Conservation (phyloP, 768 basidiomycete genomes). For the Nidularia pulvinata region DNA sequence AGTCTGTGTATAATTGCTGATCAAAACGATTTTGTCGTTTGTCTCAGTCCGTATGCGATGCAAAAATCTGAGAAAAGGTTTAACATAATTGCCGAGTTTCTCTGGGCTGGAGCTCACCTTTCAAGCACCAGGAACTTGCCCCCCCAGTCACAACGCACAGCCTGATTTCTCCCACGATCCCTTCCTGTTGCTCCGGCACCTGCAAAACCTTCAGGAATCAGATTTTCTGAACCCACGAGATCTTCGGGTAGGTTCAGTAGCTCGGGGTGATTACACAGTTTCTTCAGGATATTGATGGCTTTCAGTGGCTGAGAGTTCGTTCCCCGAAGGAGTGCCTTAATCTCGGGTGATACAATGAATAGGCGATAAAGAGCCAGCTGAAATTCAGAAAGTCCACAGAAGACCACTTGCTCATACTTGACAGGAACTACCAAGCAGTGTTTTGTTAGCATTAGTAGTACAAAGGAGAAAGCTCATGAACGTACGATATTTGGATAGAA, state of each 20-base stretch:
- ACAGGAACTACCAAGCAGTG: conserved; percentile 72
- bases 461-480: conserved; percentile 11
- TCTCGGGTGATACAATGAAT: conserved; percentile 93
- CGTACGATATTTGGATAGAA: conserved; percentile 93
- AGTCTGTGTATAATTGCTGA: conserved; percentile 97
- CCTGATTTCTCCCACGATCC: conserved; percentile 41
- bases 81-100: not conserved
- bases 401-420: conserved; percentile 98
- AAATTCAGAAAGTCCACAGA: conserved; percentile 83
- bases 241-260: conserved; percentile 85
- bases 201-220: conserved; percentile 83
- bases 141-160: conserved; percentile 79
- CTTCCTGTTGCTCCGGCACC: conserved; percentile 47
- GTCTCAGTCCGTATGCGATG: conserved; percentile 81
- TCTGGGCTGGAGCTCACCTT: conserved; percentile 46
- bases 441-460: too few species aligned
- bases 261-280: conserved; percentile 95
- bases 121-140: conserved; percentile 96
- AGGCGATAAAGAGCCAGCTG: conserved; percentile 85
- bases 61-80: conserved; percentile 64
- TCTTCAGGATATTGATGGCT: conserved; percentile 93
- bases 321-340: conserved; percentile 86
- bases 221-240: conserved; percentile 74
- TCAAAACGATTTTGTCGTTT: conserved; percentile 94
- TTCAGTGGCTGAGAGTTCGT: conserved; percentile 92